Percentiles rank a stretch among this genome's conserved stretches.
phyloP scores from a whole-genome alignment of 495 filamentous ascomycete species.

The Penicillium daleae region DNA sequence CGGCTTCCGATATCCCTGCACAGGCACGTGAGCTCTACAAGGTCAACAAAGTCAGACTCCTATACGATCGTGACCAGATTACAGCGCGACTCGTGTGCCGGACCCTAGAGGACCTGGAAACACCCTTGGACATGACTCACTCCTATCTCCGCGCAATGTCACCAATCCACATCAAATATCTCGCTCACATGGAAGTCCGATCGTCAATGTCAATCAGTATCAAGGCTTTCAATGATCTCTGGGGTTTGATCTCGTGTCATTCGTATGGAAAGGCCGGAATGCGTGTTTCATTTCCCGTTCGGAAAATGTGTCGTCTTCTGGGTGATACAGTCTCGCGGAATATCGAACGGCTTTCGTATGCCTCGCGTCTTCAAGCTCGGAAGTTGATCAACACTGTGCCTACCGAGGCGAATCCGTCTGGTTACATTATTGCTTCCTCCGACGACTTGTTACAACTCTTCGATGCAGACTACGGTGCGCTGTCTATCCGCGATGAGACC shows the following conservation, averaged over 20 bases:
- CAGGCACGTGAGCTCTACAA: conserved; percentile 80
- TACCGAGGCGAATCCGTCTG: conserved; percentile 80
- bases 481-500: conserved; percentile 86
- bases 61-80: conserved; percentile 44
- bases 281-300: conserved; percentile 87
- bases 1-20: conserved; percentile 87
- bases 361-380: conserved; percentile 70
- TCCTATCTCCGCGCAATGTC: conserved; percentile 84
- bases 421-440: conserved; percentile 90
- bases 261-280: conserved; percentile 80
- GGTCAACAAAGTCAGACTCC: conserved; percentile 53
- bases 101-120: conserved; percentile 71
- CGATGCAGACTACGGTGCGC: conserved; percentile 83
- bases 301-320: conserved; percentile 92
- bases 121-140: conserved; percentile 82
- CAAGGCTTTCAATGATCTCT: conserved; percentile 80
- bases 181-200: conserved; percentile 87
- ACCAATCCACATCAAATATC: conserved; percentile 87
- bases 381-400: conserved; percentile 59
- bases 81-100: conserved; percentile 82
- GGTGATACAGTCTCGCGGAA: conserved; percentile 87
- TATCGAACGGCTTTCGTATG: conserved; percentile 87
- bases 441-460: conserved; percentile 87
- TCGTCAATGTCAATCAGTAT: conserved; percentile 96
- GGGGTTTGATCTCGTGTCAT: conserved; percentile 91